These are phyloP conservation scores for Pythium apleroticum DNA, from an alignment of 352 stramenopile genomes.

Conservation along the genomic window DNA sequence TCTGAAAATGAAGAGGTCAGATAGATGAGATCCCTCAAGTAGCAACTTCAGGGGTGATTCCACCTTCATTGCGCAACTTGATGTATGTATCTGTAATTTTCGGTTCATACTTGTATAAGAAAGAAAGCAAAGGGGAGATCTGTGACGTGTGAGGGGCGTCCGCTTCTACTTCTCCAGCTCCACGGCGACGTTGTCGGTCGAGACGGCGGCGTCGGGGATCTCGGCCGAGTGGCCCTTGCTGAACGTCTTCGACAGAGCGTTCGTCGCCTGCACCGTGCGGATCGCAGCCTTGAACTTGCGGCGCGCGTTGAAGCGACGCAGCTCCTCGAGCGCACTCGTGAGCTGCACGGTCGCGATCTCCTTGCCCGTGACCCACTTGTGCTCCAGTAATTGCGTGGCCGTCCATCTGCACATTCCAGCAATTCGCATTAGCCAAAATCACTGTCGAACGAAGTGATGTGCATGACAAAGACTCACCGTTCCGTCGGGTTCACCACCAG, in stretches of 20 bases:
- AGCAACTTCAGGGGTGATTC: conserved; percentile 11
- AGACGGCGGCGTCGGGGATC: conserved; percentile 13
- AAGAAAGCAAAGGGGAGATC: conserved; percentile 4
- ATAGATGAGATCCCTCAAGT: conserved; percentile 11
- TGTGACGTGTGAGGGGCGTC: conserved; percentile 1
- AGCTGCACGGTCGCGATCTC: conserved; percentile 88
- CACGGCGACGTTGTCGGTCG: conserved; percentile 28
- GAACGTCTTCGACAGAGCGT: conserved; percentile 74
- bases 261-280: conserved; percentile 78
- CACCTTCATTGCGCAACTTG: conserved; percentile 11
- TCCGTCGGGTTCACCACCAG: conserved; percentile 90
- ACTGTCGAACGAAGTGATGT: not conserved
- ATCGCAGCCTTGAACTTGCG: conserved; percentile 94
- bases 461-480: conserved; percentile 39
- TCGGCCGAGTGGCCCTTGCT: conserved; percentile 47
- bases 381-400: conserved; percentile 81
- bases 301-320: conserved; percentile 93
- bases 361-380: conserved; percentile 90
- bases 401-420: conserved; percentile 45
- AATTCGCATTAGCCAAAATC: conserved; percentile 10
- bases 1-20: conserved; percentile 3
- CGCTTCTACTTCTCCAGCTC: conserved; percentile 22
- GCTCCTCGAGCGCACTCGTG: conserved; percentile 90
- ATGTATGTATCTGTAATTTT: conserved; percentile 15
- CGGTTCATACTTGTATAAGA: conserved; percentile 22